Percentiles rank a stretch among this genome's conserved stretches.
These are phyloP conservation scores for Przewalskia tangutica DNA, from an alignment of 257 asterid genomes.

Conservation along the genomic window DNA sequence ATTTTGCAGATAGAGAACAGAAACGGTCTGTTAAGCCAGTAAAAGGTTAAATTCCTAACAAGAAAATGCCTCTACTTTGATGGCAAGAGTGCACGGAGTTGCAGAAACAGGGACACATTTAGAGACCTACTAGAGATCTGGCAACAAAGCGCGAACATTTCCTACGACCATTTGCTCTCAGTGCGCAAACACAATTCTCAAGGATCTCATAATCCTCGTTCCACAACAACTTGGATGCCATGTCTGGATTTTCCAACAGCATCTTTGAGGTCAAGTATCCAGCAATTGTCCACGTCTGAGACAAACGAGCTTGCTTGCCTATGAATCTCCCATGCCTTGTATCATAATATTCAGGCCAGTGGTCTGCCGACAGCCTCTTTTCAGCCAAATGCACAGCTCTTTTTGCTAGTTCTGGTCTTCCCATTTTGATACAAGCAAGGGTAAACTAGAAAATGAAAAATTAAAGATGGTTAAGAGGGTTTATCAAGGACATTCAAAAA, in stretches of 20 bases:
- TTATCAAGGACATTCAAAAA: neutral
- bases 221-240: conserved; percentile 29
- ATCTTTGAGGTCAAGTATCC: conserved; percentile 31
- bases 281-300: conserved; percentile 37
- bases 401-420: conserved; percentile 25
- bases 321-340: conserved; percentile 26
- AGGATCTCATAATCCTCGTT: conserved; percentile 32
- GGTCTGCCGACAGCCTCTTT: conserved; percentile 26
- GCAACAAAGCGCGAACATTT: conserved; percentile 21
- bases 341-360: conserved; percentile 40
- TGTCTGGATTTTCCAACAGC: conserved; percentile 26
- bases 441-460: conserved; percentile 25
- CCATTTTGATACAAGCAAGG: conserved; percentile 38
- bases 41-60: neutral
- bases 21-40: neutral
- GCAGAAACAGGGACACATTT: neutral
- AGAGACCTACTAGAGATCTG: conserved; percentile 5
- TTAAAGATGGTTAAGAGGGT: neutral
- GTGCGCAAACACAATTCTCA: conserved; percentile 31
- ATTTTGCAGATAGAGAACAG: neutral
- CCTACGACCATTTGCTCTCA: conserved; percentile 7
- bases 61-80: neutral
- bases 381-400: conserved; percentile 27
- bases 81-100: neutral
- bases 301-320: conserved; percentile 31